Evolutionary conservation across 2,329 filamentous ascomycete genomes (phyloP).

Genomic region (Colletotrichum eremochloae): DNA sequence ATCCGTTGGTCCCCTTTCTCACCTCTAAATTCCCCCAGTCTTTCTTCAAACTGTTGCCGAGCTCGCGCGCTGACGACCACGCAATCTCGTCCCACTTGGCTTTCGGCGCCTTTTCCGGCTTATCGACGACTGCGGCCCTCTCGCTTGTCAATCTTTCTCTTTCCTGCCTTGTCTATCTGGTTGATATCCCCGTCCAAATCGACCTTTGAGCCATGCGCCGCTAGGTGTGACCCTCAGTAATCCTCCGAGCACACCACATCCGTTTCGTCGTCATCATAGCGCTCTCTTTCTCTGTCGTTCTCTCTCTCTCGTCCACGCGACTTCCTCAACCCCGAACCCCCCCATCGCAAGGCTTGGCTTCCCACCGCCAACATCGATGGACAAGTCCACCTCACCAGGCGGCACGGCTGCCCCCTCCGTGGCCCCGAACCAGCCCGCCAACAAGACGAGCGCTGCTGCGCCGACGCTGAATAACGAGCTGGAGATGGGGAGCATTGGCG

Average conservation of each 20-base stretch:
- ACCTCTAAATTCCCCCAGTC: slow-evolving; percentile 25
- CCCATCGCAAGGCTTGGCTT: slow-evolving; percentile 17
- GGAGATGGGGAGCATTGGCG: slow-evolving; percentile 66
- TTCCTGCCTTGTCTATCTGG: neutral
- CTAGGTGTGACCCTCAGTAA: slow-evolving; percentile 38
- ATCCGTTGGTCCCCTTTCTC: slow-evolving; percentile 30
- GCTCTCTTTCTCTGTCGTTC: too few species aligned
- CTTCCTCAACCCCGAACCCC: slow-evolving; percentile 5
- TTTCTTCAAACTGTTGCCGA: slow-evolving; percentile 23
- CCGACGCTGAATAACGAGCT: slow-evolving; percentile 70
- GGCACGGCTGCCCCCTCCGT: slow-evolving; percentile 54
- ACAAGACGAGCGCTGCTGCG: slow-evolving; percentile 65
- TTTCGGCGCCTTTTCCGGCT: slow-evolving; percentile 22
- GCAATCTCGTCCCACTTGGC: slow-evolving; percentile 39
- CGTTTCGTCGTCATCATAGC: slow-evolving; percentile 2
- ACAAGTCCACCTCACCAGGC: slow-evolving; percentile 54
- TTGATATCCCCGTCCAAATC: neutral
- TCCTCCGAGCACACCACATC: slow-evolving; percentile 9
- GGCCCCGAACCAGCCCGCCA: slow-evolving; percentile 66
- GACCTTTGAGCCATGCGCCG: slow-evolving; percentile 36
- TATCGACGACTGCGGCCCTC: neutral
- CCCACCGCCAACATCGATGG: slow-evolving; percentile 53
- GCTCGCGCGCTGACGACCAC: slow-evolving; percentile 38
- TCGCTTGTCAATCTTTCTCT: neutral
- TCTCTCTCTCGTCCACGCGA: neutral